phyloP scores from a whole-genome alignment of 257 asterid species.

The Solanum habrochaites region DNA sequence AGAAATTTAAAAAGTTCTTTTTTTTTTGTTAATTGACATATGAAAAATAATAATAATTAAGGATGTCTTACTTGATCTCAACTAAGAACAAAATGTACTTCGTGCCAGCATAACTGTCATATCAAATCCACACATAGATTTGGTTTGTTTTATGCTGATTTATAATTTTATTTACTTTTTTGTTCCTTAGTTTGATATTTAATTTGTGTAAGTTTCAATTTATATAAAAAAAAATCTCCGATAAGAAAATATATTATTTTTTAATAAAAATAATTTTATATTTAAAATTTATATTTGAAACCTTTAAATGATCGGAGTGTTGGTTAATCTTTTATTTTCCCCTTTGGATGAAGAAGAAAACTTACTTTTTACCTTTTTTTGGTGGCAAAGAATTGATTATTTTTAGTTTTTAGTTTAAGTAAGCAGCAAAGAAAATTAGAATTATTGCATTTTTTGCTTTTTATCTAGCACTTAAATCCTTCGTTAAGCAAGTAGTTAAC shows the following conservation, averaged over 20 bases:
- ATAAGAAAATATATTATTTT: rapidly evolving
- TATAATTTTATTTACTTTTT: neutral
- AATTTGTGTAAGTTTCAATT: neutral
- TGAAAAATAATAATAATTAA: too few relatives aligned
- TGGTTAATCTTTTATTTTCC: neutral
- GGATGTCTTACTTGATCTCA: neutral
- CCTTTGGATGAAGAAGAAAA: neutral
- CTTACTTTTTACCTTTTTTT: neutral
- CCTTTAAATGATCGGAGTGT: neutral
- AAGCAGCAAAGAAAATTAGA: neutral
- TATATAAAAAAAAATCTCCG: rapidly evolving
- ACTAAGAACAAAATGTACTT: neutral
- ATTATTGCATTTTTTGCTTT: neutral
- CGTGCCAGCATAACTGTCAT: neutral
- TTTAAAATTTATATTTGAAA: neutral
- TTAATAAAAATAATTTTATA: neutral
- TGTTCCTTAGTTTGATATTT: neutral
- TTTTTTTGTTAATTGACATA: neutral
- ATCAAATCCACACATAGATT: neutral
- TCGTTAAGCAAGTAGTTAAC: neutral
- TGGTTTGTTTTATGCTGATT: neutral
- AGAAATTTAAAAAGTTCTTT: neutral
- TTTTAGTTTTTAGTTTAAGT: neutral
- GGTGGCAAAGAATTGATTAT: neutral
- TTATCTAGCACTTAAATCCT: neutral